phyloP scores from a whole-genome alignment of 768 basidiomycete species.

The Zangia roseola region DNA sequence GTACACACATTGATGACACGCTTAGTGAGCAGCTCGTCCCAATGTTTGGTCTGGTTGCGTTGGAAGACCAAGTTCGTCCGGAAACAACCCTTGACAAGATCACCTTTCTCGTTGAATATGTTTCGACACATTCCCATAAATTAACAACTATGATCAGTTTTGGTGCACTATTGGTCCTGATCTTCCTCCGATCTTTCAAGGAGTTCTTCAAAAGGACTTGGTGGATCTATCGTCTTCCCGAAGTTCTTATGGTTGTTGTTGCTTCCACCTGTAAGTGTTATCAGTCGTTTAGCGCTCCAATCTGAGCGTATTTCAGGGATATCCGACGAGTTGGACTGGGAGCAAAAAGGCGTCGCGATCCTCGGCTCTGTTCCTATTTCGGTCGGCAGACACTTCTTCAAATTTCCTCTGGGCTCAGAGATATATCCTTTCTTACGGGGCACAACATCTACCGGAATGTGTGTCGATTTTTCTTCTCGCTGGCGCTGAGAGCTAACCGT shows the following conservation, averaged over 20 bases:
- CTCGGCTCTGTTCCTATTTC: conserved; percentile 74
- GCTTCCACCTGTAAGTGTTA: conserved; percentile 68
- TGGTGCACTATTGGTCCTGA: conserved; percentile 61
- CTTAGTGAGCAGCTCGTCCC: conserved; percentile 80
- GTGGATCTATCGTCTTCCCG: conserved; percentile 81
- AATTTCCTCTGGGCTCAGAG: conserved; percentile 63
- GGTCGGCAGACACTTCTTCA: conserved; percentile 61
- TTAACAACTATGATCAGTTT: conserved; percentile 77
- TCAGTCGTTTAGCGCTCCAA: not conserved
- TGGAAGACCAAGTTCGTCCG: conserved; percentile 56
- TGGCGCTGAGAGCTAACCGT: not conserved
- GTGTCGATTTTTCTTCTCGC: conserved; percentile 14
- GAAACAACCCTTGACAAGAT: conserved; percentile 76
- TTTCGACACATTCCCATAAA: conserved; percentile 53
- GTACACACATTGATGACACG: not conserved
- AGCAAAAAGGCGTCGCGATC: conserved; percentile 75
- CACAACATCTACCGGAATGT: conserved; percentile 87
- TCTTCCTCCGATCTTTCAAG: conserved; percentile 61
- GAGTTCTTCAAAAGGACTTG: conserved; percentile 55
- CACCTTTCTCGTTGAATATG: conserved; percentile 65
- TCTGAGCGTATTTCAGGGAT: conserved; percentile 47
- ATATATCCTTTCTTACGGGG: conserved; percentile 65
- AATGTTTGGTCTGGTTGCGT: conserved; percentile 75
- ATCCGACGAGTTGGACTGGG: conserved; percentile 70
- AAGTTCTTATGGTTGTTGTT: conserved; percentile 87